Base-by-base conservation (phyloP, 768 basidiomycete genomes). In the Xerocomellus chrysenteron region DNA sequence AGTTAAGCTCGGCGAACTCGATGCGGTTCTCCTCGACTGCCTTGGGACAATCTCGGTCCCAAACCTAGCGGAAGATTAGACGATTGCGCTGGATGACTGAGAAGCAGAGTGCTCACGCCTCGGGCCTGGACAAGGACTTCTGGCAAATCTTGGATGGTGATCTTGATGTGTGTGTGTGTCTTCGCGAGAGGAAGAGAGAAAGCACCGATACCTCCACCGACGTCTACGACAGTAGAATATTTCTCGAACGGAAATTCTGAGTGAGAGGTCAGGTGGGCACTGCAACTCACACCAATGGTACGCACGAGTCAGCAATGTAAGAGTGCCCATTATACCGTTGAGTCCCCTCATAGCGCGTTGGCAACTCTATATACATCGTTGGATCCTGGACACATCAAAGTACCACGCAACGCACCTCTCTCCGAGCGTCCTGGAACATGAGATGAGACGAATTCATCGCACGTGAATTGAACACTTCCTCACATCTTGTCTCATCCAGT, bases 141-240 rank as follows among this genome's bases (percentile, higher is more conserved):
- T 1, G 64, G 66, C 21, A 69, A 50, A 50, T 75, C 75, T n/a
- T 73, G 73, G 16, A 74, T 50, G 12, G 66, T 66, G 8, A 74
- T 57, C 41, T 65, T 62, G 21, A 76, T n/a, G 19, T 72, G 49
- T 21, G 68, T 65, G 49, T 70, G 58, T 19, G 30, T 62, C 1
- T 35, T 67, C 4, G 63, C 63, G 4, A 76, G 64, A 3, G 67
- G 65, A n/a, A 21, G 21, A 75, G 52, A 17, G 32, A 69, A 65
- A 12, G 66, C 57, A 11, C 74, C 74, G 17, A 71, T 64, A 13
- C 74, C 67, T 40, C 74, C 74, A 11, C 73, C 74, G 6, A 75
- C 63, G 50, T 75, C 74, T 19, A 74, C 69, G 10, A 75, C 51
- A 6, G 65, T 21, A 21, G 21, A 21, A 21, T 21, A 21, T 21